A percentile compares a stretch with the other conserved stretches of the same genome.
These are phyloP conservation scores for Cercospora berteroae DNA, from an alignment of 2,329 filamentous ascomycete genomes.

Conservation along the genomic window DNA sequence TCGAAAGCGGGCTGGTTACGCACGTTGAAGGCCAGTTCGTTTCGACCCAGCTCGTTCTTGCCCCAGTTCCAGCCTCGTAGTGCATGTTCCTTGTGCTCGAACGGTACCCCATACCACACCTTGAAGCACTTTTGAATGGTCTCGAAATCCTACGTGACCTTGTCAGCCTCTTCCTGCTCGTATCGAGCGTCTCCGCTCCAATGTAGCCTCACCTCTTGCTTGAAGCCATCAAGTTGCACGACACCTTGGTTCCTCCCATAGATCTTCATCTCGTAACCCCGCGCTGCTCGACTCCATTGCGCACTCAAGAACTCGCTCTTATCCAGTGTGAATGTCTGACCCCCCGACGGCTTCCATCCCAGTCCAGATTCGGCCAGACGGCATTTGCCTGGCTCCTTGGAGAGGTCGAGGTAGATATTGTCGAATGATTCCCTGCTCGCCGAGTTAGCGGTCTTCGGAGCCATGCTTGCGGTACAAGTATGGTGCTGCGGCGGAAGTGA, in stretches of 20 bases:
- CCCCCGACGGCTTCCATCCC: conserved; percentile 90
- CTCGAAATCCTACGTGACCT: conserved; percentile 71
- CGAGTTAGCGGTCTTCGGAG: not conserved
- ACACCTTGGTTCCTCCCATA: conserved; percentile 79
- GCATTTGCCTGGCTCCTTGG: conserved; percentile 87
- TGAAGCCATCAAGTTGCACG: conserved; percentile 92
- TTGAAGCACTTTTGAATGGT: conserved; percentile 91
- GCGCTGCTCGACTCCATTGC: conserved; percentile 91
- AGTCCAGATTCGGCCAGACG: conserved; percentile 91
- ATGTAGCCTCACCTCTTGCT: conserved; percentile 66
- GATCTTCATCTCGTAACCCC: conserved; percentile 92
- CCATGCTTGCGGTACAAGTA: not conserved
- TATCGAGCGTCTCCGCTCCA: conserved; percentile 11
- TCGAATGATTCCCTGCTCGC: conserved; percentile 79
- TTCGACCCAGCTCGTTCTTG: conserved; percentile 93
- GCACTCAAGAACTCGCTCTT: conserved; percentile 78
- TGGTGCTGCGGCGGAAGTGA: not conserved
- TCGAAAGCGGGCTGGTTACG: conserved; percentile 96
- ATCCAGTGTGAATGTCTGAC: conserved; percentile 92
- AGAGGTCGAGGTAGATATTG: conserved; percentile 93
- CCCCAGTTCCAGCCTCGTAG: conserved; percentile 99
- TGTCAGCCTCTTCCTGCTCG: conserved; percentile 12
- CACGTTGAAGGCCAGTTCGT: conserved; percentile 93
- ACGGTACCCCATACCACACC: conserved; percentile 91
- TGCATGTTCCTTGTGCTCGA: conserved; percentile 91